phyloP scores from a whole-genome alignment of 2,329 filamentous ascomycete species.

The Purpureocillium takamizusanense region DNA sequence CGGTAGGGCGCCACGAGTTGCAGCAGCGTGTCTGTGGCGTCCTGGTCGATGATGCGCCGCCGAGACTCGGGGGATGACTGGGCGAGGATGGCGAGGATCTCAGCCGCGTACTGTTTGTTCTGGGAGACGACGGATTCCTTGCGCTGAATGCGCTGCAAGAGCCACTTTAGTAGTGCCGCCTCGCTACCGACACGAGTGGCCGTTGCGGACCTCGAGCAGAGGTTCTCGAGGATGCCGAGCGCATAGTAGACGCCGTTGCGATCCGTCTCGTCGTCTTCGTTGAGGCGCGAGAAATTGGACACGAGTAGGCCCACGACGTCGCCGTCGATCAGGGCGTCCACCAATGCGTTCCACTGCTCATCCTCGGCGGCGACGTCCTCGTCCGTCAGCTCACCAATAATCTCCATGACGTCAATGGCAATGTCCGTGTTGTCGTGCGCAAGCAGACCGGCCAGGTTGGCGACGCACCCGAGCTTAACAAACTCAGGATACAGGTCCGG shows the following conservation, averaged over 20 bases:
- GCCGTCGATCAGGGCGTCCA: constrained; percentile 55
- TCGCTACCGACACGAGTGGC: constrained; percentile 66
- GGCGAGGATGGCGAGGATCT: constrained; percentile 81
- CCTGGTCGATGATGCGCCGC: constrained; percentile 49
- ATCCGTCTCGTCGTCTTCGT: constrained; percentile 66
- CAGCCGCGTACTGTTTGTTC: constrained; percentile 92
- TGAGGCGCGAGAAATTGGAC: constrained; percentile 69
- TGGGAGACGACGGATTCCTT: constrained; percentile 64
- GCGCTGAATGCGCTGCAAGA: constrained; percentile 63
- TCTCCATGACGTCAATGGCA: constrained; percentile 82
- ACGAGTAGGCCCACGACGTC: constrained; percentile 67
- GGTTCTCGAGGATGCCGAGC: constrained; percentile 73
- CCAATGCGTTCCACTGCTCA: constrained; percentile 70
- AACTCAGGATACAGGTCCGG: constrained; percentile 76
- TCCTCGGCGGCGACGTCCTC: constrained; percentile 80
- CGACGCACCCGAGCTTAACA: constrained; percentile 62
- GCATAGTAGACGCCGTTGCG: constrained; percentile 81
- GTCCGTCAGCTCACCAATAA: constrained; percentile 84
- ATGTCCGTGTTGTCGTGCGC: constrained; percentile 97
- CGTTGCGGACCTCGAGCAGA: constrained; percentile 61
- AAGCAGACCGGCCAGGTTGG: constrained; percentile 68
- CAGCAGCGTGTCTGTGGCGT: constrained; percentile 71
- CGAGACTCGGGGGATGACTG: constrained; percentile 65
- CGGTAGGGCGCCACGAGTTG: constrained; percentile 80
- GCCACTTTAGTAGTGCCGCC: constrained; percentile 62